Percentiles rank a stretch among this genome's conserved stretches.
Evolutionary conservation across 2,329 filamentous ascomycete species (phyloP).

Genomic region (Thyridium curvatum): DNA sequence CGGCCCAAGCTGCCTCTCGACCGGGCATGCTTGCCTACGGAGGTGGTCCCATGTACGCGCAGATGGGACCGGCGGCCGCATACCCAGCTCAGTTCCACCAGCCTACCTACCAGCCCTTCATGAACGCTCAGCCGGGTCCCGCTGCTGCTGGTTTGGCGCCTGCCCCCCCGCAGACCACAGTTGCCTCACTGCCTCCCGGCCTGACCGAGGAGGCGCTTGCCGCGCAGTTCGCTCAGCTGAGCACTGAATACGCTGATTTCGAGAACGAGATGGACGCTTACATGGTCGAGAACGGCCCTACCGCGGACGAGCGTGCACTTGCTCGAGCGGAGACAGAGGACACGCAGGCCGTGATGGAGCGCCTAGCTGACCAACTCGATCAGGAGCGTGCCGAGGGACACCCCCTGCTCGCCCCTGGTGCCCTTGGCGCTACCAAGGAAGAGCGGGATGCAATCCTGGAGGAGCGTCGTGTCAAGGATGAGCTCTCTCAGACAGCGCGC

Average conservation of each 20-base stretch:
- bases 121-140: no score
- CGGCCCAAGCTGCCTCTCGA: no score
- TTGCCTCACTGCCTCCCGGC: no score
- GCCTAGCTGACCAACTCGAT: conserved; percentile 11
- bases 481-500: conserved; percentile 65
- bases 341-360: conserved; percentile 16
- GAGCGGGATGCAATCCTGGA: conserved; percentile 20
- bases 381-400: conserved; percentile 1
- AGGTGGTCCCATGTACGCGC: no score
- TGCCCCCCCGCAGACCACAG: no score
- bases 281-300: conserved; percentile 22
- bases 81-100: no score
- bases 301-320: conserved; percentile 5
- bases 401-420: background rate
- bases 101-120: no score
- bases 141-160: no score
- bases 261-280: conserved; percentile 19
- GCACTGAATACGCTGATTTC: conserved; percentile 12
- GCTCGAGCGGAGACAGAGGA: conserved; percentile 10
- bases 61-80: no score
- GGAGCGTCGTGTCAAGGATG: conserved; percentile 38
- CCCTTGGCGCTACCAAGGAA: conserved; percentile 4
- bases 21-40: no score
- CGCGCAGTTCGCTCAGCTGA: conserved; percentile 9
- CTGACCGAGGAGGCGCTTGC: conserved; percentile 9